These are phyloP conservation scores for Salpingoeca rosetta DNA, from an alignment of 78 protist species.

Conservation along the genomic window DNA sequence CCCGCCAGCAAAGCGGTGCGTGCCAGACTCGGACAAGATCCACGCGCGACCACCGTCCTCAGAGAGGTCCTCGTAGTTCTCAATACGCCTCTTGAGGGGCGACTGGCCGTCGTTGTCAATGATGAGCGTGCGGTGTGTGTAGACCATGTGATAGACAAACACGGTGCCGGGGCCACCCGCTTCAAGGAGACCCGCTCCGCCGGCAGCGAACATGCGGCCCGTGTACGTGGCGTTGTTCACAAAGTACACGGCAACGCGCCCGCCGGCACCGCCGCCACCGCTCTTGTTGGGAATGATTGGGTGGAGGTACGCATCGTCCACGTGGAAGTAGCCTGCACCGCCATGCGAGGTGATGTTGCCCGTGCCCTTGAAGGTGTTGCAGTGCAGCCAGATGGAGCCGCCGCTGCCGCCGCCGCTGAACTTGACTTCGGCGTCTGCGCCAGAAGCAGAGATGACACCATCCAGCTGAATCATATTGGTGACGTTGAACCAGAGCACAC, in stretches of 20 bases:
- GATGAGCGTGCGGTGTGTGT: not conserved
- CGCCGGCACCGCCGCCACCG: constrained; percentile 4
- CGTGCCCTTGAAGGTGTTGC: not conserved
- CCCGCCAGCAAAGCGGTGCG: not conserved
- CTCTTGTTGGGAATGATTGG: not conserved
- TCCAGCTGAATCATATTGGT: not conserved
- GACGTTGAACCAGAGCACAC: not conserved
- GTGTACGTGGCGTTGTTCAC: not conserved
- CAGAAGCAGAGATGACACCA: not conserved
- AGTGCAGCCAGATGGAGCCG: not conserved
- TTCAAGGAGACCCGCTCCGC: not conserved
- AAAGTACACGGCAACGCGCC: not conserved
- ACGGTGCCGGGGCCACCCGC: not conserved
- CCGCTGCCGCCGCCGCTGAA: not conserved
- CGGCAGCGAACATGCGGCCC: not conserved
- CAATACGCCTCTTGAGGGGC: not conserved
- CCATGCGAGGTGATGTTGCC: not conserved
- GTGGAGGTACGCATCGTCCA: not conserved
- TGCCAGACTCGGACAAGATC: not conserved
- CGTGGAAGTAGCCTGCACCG: not conserved
- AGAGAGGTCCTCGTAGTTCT: not conserved
- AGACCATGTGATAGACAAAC: not conserved
- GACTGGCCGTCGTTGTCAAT: not conserved
- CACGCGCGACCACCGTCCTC: not conserved
- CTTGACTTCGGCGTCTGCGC: not conserved